Evolutionary conservation across 2,329 filamentous ascomycete genomes (phyloP), one percentile per base, ranked within the genome.

Genomic region (Ophiocordyceps camponoti-saundersi): DNA sequence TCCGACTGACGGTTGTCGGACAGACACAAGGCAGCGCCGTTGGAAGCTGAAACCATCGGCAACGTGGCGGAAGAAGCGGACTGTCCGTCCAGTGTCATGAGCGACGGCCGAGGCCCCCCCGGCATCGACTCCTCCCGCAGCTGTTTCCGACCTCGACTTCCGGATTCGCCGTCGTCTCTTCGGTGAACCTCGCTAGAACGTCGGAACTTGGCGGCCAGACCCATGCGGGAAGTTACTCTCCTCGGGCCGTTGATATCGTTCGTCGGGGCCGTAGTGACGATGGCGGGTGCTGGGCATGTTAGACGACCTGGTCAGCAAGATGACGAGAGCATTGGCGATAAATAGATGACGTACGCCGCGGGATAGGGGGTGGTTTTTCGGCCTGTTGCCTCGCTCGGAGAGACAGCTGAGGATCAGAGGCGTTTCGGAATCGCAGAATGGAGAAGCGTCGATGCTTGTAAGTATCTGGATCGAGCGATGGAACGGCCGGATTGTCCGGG

Each of bases 231-330:
- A 40, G 69, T 61, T 53, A 74, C 78, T 59, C 75, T 80, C 44
- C 69, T 73, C 50, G 70, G 60, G 45, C 60, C 54, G 34, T 69
- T 69, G 20, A 77, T 59, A 46, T 83, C 75, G 53, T 80, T 75
- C 10, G 88, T 92, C 11, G 92, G 89, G 16, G 89, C 85, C 12
- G 90, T 96, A 45, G 85, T 95, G 61, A 96, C 92, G 59, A 96
- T 96, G 54, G 77, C 70, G 44, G 78, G 77, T 51, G 77, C 77
- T 81, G 55, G 36, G 11, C 18, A 20, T 43, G 41, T 26, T 22
- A 44, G 42, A 45, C 47, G 44, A 12, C 23, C n/a, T 10, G 47
- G 49, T 55, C 54, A 61, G 61, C 22, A 45, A 29, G 30, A 18
- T 16, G 18, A 36, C 23, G 34, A n/a, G 46, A 44, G 16, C 34